A percentile compares a stretch with the other conserved stretches of the same genome.
phyloP scores from a whole-genome alignment of 495 filamentous ascomycete species.

The Penicillium ucsense region DNA sequence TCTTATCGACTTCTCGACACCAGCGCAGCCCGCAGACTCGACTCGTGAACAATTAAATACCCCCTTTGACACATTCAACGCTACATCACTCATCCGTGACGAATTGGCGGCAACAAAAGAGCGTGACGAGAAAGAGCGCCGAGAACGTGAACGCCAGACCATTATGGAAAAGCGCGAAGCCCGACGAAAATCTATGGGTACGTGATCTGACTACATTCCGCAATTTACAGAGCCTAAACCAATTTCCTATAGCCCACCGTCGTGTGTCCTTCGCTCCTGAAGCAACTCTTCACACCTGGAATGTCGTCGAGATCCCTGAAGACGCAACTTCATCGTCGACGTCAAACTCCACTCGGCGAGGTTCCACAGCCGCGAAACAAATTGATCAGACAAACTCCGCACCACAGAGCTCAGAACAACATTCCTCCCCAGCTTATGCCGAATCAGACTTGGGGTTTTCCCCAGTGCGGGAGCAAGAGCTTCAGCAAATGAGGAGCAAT shows the following conservation, averaged over 20 bases:
- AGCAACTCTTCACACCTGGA: conserved; percentile 95
- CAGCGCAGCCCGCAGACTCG: conserved; percentile 19
- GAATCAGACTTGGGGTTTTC: conserved; percentile 51
- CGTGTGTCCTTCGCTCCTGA: conserved; percentile 96
- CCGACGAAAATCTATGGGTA: conserved; percentile 76
- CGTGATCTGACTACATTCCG: background rate
- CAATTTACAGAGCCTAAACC: no score
- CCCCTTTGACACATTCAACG: conserved; percentile 50
- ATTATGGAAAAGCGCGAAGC: conserved; percentile 70
- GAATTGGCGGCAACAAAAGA: conserved; percentile 68
- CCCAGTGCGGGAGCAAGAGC: conserved; percentile 58
- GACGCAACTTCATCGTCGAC: conserved; percentile 81
- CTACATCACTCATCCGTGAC: conserved; percentile 41
- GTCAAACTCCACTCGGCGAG: conserved; percentile 59
- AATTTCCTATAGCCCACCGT: conserved; percentile 53
- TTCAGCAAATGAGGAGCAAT: conserved; percentile 42
- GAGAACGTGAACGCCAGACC: conserved; percentile 53
- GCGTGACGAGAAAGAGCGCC: conserved; percentile 61
- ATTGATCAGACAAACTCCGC: conserved; percentile 27
- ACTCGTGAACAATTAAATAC: conserved; percentile 37
- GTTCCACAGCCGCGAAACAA: conserved; percentile 48
- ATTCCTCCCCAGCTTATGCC: conserved; percentile 54
- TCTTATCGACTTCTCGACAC: conserved; percentile 40
- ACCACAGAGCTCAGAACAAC: conserved; percentile 44
- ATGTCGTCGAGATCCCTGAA: conserved; percentile 81